These are phyloP conservation scores for Cladobotryum protrusum DNA, from an alignment of 2,329 filamentous ascomycete species.

Conservation along the genomic window DNA sequence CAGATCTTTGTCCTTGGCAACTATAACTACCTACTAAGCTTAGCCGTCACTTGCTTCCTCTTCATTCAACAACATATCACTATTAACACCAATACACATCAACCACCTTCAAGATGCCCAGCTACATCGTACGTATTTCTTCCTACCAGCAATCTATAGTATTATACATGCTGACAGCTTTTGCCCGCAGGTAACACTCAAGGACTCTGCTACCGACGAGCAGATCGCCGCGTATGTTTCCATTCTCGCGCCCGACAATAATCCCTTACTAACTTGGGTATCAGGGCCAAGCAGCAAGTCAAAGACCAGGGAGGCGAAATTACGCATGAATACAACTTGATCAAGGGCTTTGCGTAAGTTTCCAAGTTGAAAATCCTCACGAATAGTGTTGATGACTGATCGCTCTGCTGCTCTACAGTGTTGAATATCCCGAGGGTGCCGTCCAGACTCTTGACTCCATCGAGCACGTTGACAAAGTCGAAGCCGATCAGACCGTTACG, in stretches of 20 bases:
- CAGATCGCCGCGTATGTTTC: constrained; percentile 59
- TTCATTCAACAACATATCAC: constrained; percentile 12
- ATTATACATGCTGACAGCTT: constrained; percentile 12
- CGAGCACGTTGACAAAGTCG: constrained; percentile 68
- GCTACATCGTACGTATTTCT: constrained; percentile 44
- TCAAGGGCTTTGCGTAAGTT: constrained; percentile 89
- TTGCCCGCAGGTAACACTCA: constrained; percentile 66
- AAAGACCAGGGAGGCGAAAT: constrained; percentile 75
- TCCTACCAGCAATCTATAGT: too few relatives aligned
- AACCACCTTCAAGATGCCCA: constrained; percentile 40
- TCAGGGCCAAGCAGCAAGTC: constrained; percentile 70
- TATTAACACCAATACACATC: constrained; percentile 4
- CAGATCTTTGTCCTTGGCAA: background rate
- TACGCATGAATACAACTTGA: constrained; percentile 73
- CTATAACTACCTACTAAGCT: background rate
- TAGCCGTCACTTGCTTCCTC: background rate
- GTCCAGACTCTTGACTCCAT: constrained; percentile 60
- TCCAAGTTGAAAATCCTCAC: background rate
- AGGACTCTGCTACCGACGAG: constrained; percentile 58
- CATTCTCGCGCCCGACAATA: background rate
- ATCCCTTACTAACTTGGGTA: background rate
- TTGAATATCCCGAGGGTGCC: constrained; percentile 62
- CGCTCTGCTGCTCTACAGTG: constrained; percentile 43
- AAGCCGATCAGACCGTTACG: constrained; percentile 63
- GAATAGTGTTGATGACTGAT: background rate